Evolutionary conservation across 495 filamentous ascomycete species (phyloP).

Genomic region (Lophiotrema nucula): DNA sequence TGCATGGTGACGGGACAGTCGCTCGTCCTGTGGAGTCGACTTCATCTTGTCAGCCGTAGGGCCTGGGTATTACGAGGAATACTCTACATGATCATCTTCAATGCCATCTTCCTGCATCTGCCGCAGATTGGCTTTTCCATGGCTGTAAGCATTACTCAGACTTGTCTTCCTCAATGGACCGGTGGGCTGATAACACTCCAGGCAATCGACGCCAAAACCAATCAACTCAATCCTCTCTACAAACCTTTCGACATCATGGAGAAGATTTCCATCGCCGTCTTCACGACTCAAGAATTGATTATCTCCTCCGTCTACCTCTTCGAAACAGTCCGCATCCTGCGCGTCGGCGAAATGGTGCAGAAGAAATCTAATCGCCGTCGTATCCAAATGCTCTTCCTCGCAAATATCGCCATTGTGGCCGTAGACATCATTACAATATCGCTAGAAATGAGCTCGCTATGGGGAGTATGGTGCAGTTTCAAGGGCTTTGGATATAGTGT

Average conservation of each 20-base stretch:
- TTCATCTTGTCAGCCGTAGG: conserved; percentile 20
- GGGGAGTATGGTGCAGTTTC: conserved; percentile 11
- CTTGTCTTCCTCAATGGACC: no score
- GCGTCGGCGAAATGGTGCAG: conserved; percentile 4
- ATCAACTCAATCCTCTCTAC: not conserved
- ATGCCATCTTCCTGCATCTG: conserved; percentile 15
- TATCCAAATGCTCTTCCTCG: conserved; percentile 17
- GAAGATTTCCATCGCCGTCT: conserved; percentile 13
- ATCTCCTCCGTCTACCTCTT: conserved; percentile 13
- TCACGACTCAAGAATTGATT: conserved; percentile 15
- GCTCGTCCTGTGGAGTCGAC: conserved; percentile 26
- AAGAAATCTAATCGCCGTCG: conserved; percentile 9
- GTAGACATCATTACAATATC: conserved; percentile 19
- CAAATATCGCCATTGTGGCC: conserved; percentile 29
- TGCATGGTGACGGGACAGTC: conserved; percentile 30
- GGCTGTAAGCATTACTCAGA: conserved; percentile 7
- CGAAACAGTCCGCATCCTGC: conserved; percentile 10
- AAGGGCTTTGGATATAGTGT: conserved; percentile 27
- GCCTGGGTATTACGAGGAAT: conserved; percentile 6
- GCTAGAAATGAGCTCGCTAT: conserved; percentile 7
- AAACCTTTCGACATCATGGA: conserved; percentile 13
- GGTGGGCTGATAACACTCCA: not conserved
- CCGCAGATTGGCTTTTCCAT: conserved; percentile 9
- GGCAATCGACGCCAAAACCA: conserved; percentile 5
- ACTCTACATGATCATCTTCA: conserved; percentile 26